These are phyloP conservation scores for Melampsora larici-populina DNA, from an alignment of 1,284 basidiomycete genomes.

Conservation along the genomic window DNA sequence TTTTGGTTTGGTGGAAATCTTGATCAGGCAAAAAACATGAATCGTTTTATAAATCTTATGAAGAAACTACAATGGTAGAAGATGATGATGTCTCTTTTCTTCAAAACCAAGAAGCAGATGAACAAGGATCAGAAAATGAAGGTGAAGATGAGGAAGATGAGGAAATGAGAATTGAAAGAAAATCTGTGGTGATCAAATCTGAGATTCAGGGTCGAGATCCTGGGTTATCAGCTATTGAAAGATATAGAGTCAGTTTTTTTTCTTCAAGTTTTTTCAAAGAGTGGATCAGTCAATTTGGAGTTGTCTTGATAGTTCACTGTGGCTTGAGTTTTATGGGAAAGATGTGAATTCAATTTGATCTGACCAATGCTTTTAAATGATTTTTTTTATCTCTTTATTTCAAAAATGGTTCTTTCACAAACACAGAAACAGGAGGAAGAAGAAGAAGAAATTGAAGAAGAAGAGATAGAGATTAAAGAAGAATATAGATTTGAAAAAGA, in stretches of 20 bases:
- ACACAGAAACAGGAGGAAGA: neutral
- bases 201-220: neutral
- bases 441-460: conserved; percentile 8
- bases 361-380: no score
- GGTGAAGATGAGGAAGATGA: conserved; percentile 12
- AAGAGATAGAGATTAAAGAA: neutral
- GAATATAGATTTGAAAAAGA: neutral
- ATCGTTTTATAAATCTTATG: conserved; percentile 39
- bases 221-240: neutral
- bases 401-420: neutral
- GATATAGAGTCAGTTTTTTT: no score
- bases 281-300: no score
- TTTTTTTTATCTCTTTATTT: conserved; percentile 1
- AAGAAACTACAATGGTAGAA: conserved; percentile 31
- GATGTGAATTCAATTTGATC: no score
- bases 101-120: conserved; percentile 13
- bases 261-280: no score
- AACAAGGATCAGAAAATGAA: conserved; percentile 2
- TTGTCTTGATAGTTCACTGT: no score
- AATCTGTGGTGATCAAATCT: neutral
- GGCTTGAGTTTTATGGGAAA: no score
- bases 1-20: neutral
- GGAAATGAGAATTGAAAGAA: no score
- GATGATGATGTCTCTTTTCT: conserved; percentile 37
- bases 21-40: conserved; percentile 8